Evolutionary conservation across 139 green algal genomes (phyloP).

Genomic region (Deuterostichococcus epilithicus): DNA sequence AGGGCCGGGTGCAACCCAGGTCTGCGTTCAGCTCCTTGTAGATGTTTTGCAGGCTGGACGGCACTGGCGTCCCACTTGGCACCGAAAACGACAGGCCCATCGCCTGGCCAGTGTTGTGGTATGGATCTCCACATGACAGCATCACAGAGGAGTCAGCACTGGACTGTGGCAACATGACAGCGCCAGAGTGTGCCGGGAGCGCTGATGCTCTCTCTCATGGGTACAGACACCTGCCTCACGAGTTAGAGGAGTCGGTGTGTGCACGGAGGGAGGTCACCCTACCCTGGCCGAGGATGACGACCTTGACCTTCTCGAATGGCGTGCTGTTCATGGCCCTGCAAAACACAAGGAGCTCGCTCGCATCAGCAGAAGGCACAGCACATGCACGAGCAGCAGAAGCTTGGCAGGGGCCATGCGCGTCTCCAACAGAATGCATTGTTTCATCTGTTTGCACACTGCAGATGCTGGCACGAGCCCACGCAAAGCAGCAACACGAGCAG

Average conservation of each 20-base stretch:
- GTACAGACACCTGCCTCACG: too few relatives aligned
- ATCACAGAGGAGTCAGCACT: constrained; percentile 1
- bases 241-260: too few relatives aligned
- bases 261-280: constrained; percentile 36
- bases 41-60: constrained; percentile 78
- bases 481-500: too few relatives aligned
- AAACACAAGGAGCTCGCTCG: too few relatives aligned
- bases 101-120: constrained; percentile 87
- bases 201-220: not conserved
- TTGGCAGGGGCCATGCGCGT: too few relatives aligned
- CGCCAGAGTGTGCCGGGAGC: too few relatives aligned
- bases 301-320: constrained; percentile 54
- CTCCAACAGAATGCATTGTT: too few relatives aligned
- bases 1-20: constrained; percentile 44
- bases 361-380: not conserved
- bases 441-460: too few relatives aligned
- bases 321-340: constrained; percentile 58
- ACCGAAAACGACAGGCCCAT: constrained; percentile 91
- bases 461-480: not conserved
- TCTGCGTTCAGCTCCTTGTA: constrained; percentile 78
- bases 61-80: constrained; percentile 53
- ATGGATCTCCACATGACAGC: constrained; percentile 75
- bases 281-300: constrained; percentile 81
- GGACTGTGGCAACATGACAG: too few relatives aligned
- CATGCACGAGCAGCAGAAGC: not conserved